Conservation (phyloP, 805 yeast species). For the Metschnikowia similis region DNA sequence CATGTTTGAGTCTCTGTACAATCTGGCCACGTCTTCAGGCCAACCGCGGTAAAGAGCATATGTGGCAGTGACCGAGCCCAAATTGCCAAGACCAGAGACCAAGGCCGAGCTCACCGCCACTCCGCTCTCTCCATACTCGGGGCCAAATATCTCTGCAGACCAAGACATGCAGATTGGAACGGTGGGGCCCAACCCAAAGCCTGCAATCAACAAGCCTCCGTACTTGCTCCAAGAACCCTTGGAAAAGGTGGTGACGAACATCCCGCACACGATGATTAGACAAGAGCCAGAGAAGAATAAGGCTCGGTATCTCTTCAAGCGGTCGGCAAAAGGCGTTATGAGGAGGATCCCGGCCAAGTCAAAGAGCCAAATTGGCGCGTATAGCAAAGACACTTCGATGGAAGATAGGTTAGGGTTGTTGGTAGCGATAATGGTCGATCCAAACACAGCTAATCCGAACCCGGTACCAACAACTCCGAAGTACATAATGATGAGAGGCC, state of each 20-base stretch:
- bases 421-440: slow-evolving; percentile 66
- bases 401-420: slow-evolving; percentile 61
- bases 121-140: slow-evolving; percentile 77
- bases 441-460: slow-evolving; percentile 78
- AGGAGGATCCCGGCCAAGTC: slow-evolving; percentile 71
- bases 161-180: slow-evolving; percentile 86
- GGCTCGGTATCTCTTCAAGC: slow-evolving; percentile 54
- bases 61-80: slow-evolving; percentile 81
- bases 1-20: slow-evolving; percentile 73
- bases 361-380: slow-evolving; percentile 89
- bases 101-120: slow-evolving; percentile 78
- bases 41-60: slow-evolving; percentile 84
- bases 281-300: slow-evolving; percentile 60
- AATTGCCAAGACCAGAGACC: slow-evolving; percentile 81
- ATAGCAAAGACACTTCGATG: slow-evolving; percentile 66
- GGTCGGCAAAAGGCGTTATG: slow-evolving; percentile 79
- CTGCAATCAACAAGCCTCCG: slow-evolving; percentile 77
- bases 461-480: slow-evolving; percentile 95
- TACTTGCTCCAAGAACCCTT: slow-evolving; percentile 69
- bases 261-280: slow-evolving; percentile 65
- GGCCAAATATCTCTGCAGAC: slow-evolving; percentile 70
- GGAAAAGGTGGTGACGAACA: slow-evolving; percentile 74
- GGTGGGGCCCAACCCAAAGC: slow-evolving; percentile 87
- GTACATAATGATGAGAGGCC: slow-evolving; percentile 84
- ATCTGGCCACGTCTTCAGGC: slow-evolving; percentile 68